Evolutionary conservation across 106 monocot genomes (phyloP), one percentile per base, ranked within the genome.

Genomic region (Dendrobium officinale): DNA sequence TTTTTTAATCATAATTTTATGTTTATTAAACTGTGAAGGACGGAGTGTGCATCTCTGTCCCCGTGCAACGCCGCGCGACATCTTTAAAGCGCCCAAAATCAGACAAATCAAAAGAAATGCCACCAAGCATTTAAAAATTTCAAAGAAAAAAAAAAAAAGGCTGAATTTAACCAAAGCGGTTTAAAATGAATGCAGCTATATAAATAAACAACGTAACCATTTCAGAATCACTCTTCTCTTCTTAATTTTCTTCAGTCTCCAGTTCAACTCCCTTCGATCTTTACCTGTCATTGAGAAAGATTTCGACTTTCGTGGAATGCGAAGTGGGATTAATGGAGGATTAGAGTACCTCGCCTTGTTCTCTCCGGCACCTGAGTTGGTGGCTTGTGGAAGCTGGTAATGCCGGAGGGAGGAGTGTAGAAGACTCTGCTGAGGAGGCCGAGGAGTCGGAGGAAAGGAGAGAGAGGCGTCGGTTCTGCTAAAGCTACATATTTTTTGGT

Each of bases 41-140:
- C 70, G 70, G 13, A 37, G 37, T 24, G 70, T 70, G 70, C 70
- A 15, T 22, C 70, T 70, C 70, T 70, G 70, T 37, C 70, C 37
- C 74, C 41, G 74, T 42, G 74, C 74, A 43, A 44, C 74, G 74
- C 43, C 74, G 74, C 74, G 74, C 74, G 43, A 74, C 74, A 44
- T 42, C 74, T 74, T 74, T 74, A 42, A 74, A 74, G 70, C 70
- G 37, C 70, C 29, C 37, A 22, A 61, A 61, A 61, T 20, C 61
- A 22, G 61, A 70, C 70, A 70, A 37, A 70, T 70, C 70, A 70
- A 70, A 70, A 70, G 70, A 37, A 33, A 33, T 4, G 2, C 26
- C 24, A 9, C 26, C 24, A 6, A 26, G 64, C 24, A 22, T 66
- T 66, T 66, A 22, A 66, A 24, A 37, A 0, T 37, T 33, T 70